Evolutionary conservation across 75 land plant species (phyloP).

Genomic region (Pinus taeda): DNA sequence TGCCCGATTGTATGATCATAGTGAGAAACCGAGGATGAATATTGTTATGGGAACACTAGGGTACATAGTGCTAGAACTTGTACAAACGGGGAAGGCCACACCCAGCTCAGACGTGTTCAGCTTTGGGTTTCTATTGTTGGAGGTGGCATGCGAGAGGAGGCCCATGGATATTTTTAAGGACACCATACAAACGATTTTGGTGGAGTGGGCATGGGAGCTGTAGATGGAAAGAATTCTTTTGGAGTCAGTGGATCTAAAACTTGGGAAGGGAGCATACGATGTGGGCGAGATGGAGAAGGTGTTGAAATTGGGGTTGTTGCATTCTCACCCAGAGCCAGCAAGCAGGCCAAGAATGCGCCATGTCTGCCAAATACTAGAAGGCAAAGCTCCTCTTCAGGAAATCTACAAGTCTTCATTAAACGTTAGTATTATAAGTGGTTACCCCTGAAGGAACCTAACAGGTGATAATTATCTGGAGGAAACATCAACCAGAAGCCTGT

Average conservation of each 20-base stretch:
- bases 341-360: conserved; percentile 21
- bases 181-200: not conserved
- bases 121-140: conserved; percentile 21
- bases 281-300: not conserved
- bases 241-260: conserved; percentile 10
- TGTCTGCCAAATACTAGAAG: conserved; percentile 20
- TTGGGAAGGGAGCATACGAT: conserved; percentile 3
- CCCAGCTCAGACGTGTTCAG: conserved; percentile 22
- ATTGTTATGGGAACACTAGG: conserved; percentile 19
- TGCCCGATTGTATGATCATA: conserved; percentile 17
- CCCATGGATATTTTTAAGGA: not conserved
- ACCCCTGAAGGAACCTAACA: too few species aligned
- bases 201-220: conserved; percentile 18
- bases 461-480: too few species aligned
- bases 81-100: conserved; percentile 19
- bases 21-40: conserved; percentile 24
- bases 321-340: conserved; percentile 19
- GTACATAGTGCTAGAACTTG: conserved; percentile 16
- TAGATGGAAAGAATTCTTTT: not conserved
- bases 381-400: conserved; percentile 5
- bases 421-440: too few species aligned
- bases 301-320: conserved; percentile 30
- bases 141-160: conserved; percentile 27
- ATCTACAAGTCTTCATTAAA: too few species aligned
- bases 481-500: too few species aligned